Base-by-base conservation (phyloP, 75 land plant genomes). In the Cryptomeria japonica region DNA sequence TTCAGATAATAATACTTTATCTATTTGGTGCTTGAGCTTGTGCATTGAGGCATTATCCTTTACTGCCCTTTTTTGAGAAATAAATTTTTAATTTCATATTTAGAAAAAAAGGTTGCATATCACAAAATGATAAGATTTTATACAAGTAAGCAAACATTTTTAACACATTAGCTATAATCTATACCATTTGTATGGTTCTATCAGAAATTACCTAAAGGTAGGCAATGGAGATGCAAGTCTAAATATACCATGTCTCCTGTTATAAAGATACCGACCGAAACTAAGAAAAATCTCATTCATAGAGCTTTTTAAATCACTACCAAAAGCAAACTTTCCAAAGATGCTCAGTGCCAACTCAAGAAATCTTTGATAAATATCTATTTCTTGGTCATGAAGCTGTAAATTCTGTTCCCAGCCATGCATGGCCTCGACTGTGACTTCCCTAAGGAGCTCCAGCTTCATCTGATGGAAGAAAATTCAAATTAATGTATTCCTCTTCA, bases 311-410 rank as follows among this genome's bases (percentile, higher is more conserved):
- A 84, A 84, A 84, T 84, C 86, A 36, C 38, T 53, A 56, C 86
- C 86, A 55, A 84, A 84, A 55, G 86, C 5, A 34, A 53, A 84
- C 68, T 84, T 84, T 36, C 86, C 86, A 84, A 84, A 84, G 41
- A 55, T 55, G 19, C 37, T 36, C 12, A 84, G 18, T 36, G 86
- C 55, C 32, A 84, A 34, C 86, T 84, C 86, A 3, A 84, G 64
- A 84, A 84, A 84, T 3, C 37, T 84, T 55, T 84, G 39, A 55
- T 84, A 84, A 55, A 84, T 84, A 84, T 84, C 86, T 84, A 55
- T 56, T 82, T 82, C 84, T 84, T 84, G 36, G 9, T 84, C 39
- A 47, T 37, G 31, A 36, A 37, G 32, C 86, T 84, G 86, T 55
- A 49, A 84, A 84, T 84, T 56, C 28, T 36, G 64, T 22, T 84